Conservation (phyloP, 2,329 filamentous ascomycete species). For the Penicillium sp. region DNA sequence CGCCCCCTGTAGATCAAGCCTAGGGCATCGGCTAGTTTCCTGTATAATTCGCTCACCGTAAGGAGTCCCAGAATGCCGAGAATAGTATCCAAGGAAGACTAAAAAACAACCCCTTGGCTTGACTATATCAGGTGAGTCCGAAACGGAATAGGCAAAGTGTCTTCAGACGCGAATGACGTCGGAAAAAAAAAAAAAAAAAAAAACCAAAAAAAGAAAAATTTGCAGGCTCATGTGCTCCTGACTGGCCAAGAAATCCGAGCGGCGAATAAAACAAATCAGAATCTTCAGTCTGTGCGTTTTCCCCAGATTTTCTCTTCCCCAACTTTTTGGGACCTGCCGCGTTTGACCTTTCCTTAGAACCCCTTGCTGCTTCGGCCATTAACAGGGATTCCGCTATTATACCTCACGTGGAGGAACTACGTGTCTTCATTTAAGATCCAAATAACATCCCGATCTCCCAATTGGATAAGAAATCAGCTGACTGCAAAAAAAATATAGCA, state of each 20-base stretch:
- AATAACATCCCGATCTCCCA: too few relatives aligned
- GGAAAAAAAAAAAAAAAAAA: background rate
- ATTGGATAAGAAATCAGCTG: background rate
- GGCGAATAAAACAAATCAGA: constrained; percentile 15
- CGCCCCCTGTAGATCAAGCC: constrained; percentile 13
- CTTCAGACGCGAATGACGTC: constrained; percentile 14
- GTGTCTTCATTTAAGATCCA: too few relatives aligned
- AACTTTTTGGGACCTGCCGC: background rate
- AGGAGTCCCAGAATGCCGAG: constrained; percentile 11
- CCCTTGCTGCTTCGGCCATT: too few relatives aligned
- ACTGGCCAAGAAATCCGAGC: constrained; percentile 23
- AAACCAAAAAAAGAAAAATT: background rate
- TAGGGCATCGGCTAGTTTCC: constrained; percentile 7
- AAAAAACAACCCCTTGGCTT: background rate
- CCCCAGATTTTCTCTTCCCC: constrained; percentile 30
- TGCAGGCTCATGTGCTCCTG: background rate
- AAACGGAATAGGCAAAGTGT: constrained; percentile 9
- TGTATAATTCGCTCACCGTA: constrained; percentile 13
- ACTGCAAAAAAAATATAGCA: background rate
- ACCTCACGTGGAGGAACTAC: background rate
- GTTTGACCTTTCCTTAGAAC: too few relatives aligned
- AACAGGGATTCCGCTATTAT: background rate
- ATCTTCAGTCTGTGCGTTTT: constrained; percentile 7
- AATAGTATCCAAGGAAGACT: background rate
- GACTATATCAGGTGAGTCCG: background rate